Evolutionary conservation across 2,329 filamentous ascomycete genomes (phyloP).

Genomic region (Cytospora chrysosperma): DNA sequence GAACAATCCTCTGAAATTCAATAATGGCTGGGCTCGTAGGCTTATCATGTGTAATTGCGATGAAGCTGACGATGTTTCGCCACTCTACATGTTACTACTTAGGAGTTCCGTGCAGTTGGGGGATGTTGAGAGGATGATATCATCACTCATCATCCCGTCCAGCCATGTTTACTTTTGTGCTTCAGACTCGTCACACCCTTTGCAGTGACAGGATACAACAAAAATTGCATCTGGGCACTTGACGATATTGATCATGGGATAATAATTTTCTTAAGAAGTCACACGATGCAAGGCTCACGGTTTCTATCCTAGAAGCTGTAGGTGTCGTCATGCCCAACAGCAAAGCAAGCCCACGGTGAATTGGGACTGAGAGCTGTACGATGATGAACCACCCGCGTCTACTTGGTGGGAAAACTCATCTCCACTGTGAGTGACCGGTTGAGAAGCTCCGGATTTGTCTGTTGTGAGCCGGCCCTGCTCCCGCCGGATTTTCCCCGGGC

Average conservation of each 20-base stretch:
- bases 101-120: not conserved
- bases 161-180: not conserved
- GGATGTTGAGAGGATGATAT: constrained; percentile 9
- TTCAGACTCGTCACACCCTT: not conserved
- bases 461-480: not conserved
- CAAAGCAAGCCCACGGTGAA: not conserved
- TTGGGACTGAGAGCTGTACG: not conserved
- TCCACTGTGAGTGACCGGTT: too few species aligned
- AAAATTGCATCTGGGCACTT: not conserved
- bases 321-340: not conserved
- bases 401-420: too few species aligned
- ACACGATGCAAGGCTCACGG: not conserved
- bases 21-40: not conserved
- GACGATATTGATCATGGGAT: not conserved
- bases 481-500: not conserved
- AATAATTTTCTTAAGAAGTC: not conserved
- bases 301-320: too few species aligned
- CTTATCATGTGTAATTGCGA: not conserved
- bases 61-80: not conserved
- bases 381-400: not conserved
- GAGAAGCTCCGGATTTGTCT: not conserved
- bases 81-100: not conserved
- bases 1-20: not conserved
- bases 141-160: constrained; percentile 5
- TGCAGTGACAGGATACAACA: not conserved